These are phyloP conservation scores for Pythium volutum DNA, from an alignment of 352 stramenopile genomes.

Conservation along the genomic window DNA sequence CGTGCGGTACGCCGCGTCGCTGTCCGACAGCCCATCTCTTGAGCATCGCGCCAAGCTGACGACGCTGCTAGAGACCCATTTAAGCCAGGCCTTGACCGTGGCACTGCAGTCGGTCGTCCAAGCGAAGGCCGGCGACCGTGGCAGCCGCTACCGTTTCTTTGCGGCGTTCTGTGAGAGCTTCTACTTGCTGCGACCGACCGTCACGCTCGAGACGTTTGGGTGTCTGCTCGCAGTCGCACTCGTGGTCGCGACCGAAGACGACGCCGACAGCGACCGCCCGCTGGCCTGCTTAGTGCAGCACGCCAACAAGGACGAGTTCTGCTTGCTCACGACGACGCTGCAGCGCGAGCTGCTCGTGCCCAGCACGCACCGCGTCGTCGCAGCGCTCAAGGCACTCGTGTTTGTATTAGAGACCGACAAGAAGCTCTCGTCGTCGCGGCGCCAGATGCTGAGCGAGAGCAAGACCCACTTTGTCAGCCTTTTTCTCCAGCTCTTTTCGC, in stretches of 20 bases:
- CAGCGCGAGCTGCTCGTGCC: slow-evolving; percentile 45
- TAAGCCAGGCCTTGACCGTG: slow-evolving; percentile 33
- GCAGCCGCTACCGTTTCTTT: slow-evolving; percentile 47
- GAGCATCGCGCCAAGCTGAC: slow-evolving; percentile 9
- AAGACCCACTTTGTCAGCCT: slow-evolving; percentile 56
- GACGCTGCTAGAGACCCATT: slow-evolving; percentile 20
- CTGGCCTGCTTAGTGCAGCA: slow-evolving; percentile 36
- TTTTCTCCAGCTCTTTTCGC: slow-evolving; percentile 30
- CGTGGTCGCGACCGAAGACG: slow-evolving; percentile 21
- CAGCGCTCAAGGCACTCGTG: slow-evolving; percentile 48
- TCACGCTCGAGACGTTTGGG: slow-evolving; percentile 57
- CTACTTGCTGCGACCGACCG: slow-evolving; percentile 36
- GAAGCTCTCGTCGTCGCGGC: slow-evolving; percentile 50
- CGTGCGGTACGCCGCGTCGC: slow-evolving; percentile 37
- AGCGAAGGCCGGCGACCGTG: neutral
- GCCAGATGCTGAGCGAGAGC: slow-evolving; percentile 42
- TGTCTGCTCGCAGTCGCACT: slow-evolving; percentile 55
- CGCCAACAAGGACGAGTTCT: slow-evolving; percentile 71
- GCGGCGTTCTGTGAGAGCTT: slow-evolving; percentile 51
- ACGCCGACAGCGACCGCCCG: neutral
- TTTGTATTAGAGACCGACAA: slow-evolving; percentile 57
- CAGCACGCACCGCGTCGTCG: slow-evolving; percentile 40
- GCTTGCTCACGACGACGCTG: slow-evolving; percentile 56
- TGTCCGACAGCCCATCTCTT: neutral
- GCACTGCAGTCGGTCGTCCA: slow-evolving; percentile 47